phyloP scores from a whole-genome alignment of 2,329 filamentous ascomycete genomes.

The Pyricularia grisea region DNA sequence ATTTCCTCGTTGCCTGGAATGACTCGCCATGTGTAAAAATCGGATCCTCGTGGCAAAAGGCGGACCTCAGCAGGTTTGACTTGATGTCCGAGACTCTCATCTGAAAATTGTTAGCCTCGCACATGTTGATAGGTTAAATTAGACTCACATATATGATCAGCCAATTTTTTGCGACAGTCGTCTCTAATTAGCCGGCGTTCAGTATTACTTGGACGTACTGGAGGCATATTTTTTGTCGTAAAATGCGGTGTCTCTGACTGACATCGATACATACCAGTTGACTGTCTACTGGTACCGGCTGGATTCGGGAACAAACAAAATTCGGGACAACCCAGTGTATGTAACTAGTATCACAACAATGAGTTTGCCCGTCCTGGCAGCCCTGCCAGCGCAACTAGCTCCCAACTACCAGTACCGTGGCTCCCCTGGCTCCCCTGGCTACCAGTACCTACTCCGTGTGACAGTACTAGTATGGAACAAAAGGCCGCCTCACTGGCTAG shows the following conservation, averaged over 20 bases:
- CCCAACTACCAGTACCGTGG: not conserved
- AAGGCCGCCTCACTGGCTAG: not conserved
- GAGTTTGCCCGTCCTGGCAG: not conserved
- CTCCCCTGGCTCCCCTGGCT: not conserved
- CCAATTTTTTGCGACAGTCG: not conserved
- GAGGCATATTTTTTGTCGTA: not conserved
- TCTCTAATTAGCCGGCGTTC: not conserved
- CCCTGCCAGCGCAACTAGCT: not conserved
- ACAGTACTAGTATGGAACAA: not conserved
- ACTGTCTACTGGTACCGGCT: not conserved
- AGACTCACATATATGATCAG: not conserved
- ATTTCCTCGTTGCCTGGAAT: not conserved
- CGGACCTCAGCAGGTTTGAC: not conserved
- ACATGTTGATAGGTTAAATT: not conserved
- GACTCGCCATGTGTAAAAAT: not conserved
- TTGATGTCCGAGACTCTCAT: not conserved
- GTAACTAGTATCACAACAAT: not conserved
- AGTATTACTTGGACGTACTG: not conserved
- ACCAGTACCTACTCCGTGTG: not conserved
- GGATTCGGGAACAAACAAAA: not conserved
- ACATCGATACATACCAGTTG: too few relatives aligned
- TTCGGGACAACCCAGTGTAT: not conserved
- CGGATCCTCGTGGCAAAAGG: not conserved
- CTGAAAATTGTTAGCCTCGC: not conserved
- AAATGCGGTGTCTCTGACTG: not conserved